These are phyloP conservation scores for Cladophialophora bantiana DNA, from an alignment of 2,329 filamentous ascomycete species.

Conservation along the genomic window DNA sequence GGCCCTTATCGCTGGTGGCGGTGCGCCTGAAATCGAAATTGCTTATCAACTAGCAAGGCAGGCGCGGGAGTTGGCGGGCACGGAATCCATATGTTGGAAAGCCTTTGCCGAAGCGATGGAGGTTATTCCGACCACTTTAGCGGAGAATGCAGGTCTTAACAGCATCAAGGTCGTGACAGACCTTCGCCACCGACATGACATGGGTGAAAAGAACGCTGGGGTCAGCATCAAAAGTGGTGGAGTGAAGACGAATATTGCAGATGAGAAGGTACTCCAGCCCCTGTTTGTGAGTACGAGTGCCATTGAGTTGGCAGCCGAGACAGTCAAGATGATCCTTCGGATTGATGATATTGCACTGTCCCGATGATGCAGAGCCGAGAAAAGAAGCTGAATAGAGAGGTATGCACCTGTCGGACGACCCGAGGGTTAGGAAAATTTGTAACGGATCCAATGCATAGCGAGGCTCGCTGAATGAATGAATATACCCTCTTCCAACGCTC, in stretches of 20 bases:
- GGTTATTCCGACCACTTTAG: slow-evolving; percentile 93
- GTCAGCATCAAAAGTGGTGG: slow-evolving; percentile 98
- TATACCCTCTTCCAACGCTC: neutral
- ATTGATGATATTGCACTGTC: slow-evolving; percentile 71
- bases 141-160: slow-evolving; percentile 96
- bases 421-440: slow-evolving; percentile 16
- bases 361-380: slow-evolving; percentile 42
- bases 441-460: slow-evolving; percentile 29
- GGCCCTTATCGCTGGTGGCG: slow-evolving; percentile 96
- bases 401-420: neutral
- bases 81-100: slow-evolving; percentile 98
- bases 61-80: slow-evolving; percentile 82
- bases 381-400: slow-evolving; percentile 12
- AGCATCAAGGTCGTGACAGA: slow-evolving; percentile 99
- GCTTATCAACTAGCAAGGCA: slow-evolving; percentile 83
- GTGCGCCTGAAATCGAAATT: slow-evolving; percentile 95
- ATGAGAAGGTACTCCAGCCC: slow-evolving; percentile 96
- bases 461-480: slow-evolving; percentile 13
- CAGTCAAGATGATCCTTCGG: slow-evolving; percentile 90
- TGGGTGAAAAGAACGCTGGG: slow-evolving; percentile 93
- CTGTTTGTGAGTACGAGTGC: slow-evolving; percentile 96
- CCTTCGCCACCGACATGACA: slow-evolving; percentile 88
- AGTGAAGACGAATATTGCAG: slow-evolving; percentile 94
- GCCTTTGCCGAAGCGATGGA: slow-evolving; percentile 98
- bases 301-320: slow-evolving; percentile 96